A percentile compares a stretch with the other conserved stretches of the same genome.
Conservation (phyloP, 2,329 filamentous ascomycete species). For the Penicillium sp. region DNA sequence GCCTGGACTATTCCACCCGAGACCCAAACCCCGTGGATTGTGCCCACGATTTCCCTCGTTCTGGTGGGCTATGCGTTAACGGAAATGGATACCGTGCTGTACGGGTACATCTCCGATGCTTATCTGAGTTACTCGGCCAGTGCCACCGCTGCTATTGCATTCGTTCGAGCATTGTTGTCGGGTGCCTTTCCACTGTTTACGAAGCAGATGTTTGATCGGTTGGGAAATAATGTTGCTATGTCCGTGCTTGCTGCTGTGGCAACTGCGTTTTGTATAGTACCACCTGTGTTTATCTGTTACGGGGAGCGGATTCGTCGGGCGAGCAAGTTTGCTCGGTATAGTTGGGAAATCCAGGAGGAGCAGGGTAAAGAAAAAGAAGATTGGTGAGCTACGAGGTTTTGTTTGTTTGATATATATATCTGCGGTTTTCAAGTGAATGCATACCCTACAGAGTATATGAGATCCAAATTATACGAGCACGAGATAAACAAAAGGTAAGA, state of each 20-base stretch:
- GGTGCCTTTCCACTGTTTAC: constrained; percentile 46
- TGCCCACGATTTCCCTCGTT: constrained; percentile 44
- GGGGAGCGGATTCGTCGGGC: constrained; percentile 37
- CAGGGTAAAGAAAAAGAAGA: constrained; percentile 27
- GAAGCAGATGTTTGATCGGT: constrained; percentile 39
- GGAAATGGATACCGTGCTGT: constrained; percentile 46
- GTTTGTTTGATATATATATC: neutral
- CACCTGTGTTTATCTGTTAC: constrained; percentile 40
- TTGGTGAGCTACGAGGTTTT: neutral
- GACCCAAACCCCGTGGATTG: constrained; percentile 40
- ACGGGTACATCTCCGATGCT: constrained; percentile 48
- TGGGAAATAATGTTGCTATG: constrained; percentile 44
- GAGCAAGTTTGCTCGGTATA: constrained; percentile 42
- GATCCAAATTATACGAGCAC: neutral
- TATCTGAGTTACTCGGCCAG: constrained; percentile 49
- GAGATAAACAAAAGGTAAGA: neutral
- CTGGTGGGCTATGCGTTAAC: constrained; percentile 51
- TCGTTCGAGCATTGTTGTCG: constrained; percentile 42
- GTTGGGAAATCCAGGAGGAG: constrained; percentile 28
- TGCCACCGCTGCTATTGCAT: constrained; percentile 45
- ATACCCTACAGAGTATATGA: neutral
- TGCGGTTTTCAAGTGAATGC: neutral
- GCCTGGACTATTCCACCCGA: constrained; percentile 50
- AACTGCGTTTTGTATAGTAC: constrained; percentile 43
- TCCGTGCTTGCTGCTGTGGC: constrained; percentile 45